A percentile compares a stretch with the other conserved stretches of the same genome.
Evolutionary conservation across 2,329 filamentous ascomycete genomes (phyloP).

Genomic region (Colletotrichum sp.): DNA sequence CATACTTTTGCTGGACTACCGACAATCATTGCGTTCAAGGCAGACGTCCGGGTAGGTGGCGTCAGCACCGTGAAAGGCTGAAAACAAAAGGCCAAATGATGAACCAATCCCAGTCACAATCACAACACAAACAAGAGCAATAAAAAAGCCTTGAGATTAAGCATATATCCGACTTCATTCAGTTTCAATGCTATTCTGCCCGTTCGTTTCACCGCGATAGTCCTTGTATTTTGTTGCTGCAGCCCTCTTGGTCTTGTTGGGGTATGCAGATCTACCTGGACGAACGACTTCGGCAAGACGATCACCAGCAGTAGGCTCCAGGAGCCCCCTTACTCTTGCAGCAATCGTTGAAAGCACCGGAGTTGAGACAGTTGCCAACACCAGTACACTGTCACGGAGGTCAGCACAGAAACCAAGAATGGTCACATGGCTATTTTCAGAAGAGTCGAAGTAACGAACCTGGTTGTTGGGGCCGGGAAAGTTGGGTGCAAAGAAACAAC

Average conservation of each 20-base stretch:
- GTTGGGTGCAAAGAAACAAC: background rate
- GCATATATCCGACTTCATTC: background rate
- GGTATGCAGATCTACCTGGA: no score
- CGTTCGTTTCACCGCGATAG: no score
- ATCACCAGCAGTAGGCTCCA: background rate
- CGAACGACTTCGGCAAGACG: background rate
- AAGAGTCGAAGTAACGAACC: background rate
- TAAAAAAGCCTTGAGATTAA: background rate
- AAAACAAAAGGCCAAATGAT: background rate
- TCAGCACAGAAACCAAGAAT: background rate
- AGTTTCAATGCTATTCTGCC: background rate
- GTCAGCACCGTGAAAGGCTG: background rate
- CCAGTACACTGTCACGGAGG: background rate
- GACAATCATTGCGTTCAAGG: background rate
- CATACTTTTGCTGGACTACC: rapidly evolving
- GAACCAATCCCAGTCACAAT: background rate
- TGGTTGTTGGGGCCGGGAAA: background rate
- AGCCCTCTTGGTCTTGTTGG: background rate
- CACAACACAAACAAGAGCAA: background rate
- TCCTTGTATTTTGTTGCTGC: background rate
- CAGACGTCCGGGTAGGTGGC: background rate
- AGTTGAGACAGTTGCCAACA: background rate
- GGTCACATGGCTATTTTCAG: background rate
- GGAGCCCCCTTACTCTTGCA: background rate
- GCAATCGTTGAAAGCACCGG: background rate